Evolutionary conservation across 352 stramenopile species (phyloP), one percentile per base, ranked within the genome.

Genomic region (Saprolegnia diclina): DNA sequence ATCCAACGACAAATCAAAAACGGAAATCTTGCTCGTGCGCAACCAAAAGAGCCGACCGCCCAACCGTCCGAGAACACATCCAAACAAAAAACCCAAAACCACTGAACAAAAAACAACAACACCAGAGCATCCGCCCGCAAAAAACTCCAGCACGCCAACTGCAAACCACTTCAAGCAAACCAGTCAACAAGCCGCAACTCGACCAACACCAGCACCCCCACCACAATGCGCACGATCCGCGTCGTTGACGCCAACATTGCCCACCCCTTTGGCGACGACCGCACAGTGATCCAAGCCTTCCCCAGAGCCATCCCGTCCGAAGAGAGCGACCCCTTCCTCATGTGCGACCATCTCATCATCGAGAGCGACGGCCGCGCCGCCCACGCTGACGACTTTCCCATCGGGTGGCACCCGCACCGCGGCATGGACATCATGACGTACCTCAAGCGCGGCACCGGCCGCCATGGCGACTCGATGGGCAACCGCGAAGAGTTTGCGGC

Each of bases 331-430:
- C 76, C 76, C 19, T 81, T 81, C 66, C 53, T 81, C 5, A 81
- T 81, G 76, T 81, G 76, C 69, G 76, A 81, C 70, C 78, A 79
- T 52, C 75, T 78, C 37, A 24, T 68, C 54, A 72, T 73, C 48
- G 72, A 77, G 62, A 64, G 46, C 7, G 63, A 67, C 14, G 69
- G 57, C 1, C 44, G 44, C 4, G 57, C 65, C 6, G 22, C 37
- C 7, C 50, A 77, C 65, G 26, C 53, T 7, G 76, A 81, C 45
- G 56, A 77, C 44, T 81, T 81, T 65, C 76, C 76, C 13, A 69
- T 81, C 29, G 63, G 69, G 61, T 79, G 76, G 76, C 74, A 81
- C 65, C 76, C 76, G 32, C 76, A 81, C 42, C 53, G 74, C 24
- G 76, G 62, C 29, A 57, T 62, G 68, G 48, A 67, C 66, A 82